A percentile compares a stretch with the other conserved stretches of the same genome.
Conservation (phyloP, 164 flowering plant genomes). For the Vitis riparia region DNA sequence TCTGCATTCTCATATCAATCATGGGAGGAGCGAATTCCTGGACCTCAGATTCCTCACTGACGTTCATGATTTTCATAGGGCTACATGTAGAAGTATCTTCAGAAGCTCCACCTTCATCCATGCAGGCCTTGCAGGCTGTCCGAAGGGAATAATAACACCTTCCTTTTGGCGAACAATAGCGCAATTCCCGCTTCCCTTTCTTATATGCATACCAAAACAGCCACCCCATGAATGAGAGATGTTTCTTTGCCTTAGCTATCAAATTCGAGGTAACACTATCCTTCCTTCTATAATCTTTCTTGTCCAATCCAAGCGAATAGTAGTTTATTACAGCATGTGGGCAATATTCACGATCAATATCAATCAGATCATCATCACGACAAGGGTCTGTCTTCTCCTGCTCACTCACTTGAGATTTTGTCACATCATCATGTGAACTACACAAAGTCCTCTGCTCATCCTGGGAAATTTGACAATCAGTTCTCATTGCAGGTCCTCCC, state of each 20-base stretch:
- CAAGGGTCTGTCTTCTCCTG: background rate
- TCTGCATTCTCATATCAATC: no score
- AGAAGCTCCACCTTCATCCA: background rate
- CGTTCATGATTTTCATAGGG: no score
- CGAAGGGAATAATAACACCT: slow-evolving; percentile 7
- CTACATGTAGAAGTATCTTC: no score
- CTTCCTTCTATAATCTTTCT: background rate
- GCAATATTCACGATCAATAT: slow-evolving; percentile 4
- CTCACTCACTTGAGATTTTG: background rate
- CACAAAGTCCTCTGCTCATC: slow-evolving; percentile 7
- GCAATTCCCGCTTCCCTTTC: slow-evolving; percentile 7
- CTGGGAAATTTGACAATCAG: background rate
- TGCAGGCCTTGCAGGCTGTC: slow-evolving; percentile 17
- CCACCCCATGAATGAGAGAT: slow-evolving; percentile 19
- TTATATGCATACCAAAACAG: background rate
- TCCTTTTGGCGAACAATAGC: slow-evolving; percentile 17
- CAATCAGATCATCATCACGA: background rate
- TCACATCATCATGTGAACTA: slow-evolving; percentile 9
- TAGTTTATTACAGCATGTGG: slow-evolving; percentile 10
- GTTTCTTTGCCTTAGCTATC: slow-evolving; percentile 2
- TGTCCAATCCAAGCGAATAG: background rate
- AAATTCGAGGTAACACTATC: background rate
- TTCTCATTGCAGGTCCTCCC: background rate
- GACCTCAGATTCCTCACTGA: no score
- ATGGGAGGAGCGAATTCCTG: no score